Evolutionary conservation across 2,329 filamentous ascomycete genomes (phyloP), one percentile per base, ranked within the genome.

Genomic region (Hysterium pulicare): DNA sequence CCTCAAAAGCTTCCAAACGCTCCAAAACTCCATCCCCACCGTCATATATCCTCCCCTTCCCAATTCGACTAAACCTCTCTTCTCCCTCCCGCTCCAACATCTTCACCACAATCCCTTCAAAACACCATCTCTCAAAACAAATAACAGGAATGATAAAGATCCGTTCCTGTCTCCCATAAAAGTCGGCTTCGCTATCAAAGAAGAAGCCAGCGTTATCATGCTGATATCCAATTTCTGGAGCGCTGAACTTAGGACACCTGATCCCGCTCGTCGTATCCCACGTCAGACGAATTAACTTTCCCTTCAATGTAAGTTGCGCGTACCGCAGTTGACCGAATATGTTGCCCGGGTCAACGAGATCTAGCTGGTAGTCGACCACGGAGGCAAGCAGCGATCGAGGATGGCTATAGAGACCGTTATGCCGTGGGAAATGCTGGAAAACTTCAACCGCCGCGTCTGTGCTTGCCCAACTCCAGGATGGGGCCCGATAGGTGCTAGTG

Each of bases 381-480:
- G 10, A 3, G 3, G 4, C 10, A 37, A 8, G 19, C n/a, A 19
- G 21, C 3, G 5, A 10, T 23, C 9, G 19, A n/a, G 3, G 4
- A 21, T 13, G 19, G 6, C 16, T 22, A 24, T 22, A 4, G 6
- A 5, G 13, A 19, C 4, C 5, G 24, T 21, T 9, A 13, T 8
- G 4, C 15, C 22, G 10, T 15, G 4, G 7, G 24, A 24, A 37
- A 8, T 6, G 10, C 13, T 5, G 21, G 36, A 16, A 30, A 5
- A 22, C 7, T n/a, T 40, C 13, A 3, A 44, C 16, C 15, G 26
- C 9, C 6, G 21, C 24, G 11, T 33, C 28, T 15, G 32, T 38
- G 24, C 21, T 32, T 13, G 34, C 41, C 41, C 41, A 43, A 23
- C 41, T 43, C 41, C 41, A 43, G 13, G 34, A 23, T 38, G 41